phyloP scores from a whole-genome alignment of 2,329 filamentous ascomycete species.

The Neofusicoccum umdonicola region DNA sequence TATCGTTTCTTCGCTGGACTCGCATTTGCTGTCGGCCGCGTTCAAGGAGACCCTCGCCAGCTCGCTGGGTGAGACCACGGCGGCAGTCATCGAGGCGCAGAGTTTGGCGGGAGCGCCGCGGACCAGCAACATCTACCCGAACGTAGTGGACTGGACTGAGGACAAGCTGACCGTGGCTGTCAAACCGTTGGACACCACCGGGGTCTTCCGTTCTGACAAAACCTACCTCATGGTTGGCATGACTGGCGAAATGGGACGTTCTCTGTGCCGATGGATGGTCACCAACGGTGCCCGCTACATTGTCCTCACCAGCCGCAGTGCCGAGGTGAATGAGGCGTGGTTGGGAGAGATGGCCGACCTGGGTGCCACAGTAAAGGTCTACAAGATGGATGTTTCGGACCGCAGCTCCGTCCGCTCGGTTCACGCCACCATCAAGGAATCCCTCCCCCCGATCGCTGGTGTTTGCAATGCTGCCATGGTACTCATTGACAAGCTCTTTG shows the following conservation, averaged over 20 bases:
- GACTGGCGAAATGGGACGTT: constrained; percentile 23
- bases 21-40: background rate
- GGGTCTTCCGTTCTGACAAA: constrained; percentile 17
- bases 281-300: constrained; percentile 24
- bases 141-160: background rate
- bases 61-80: background rate
- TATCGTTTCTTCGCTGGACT: background rate
- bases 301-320: constrained; percentile 40
- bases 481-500: constrained; percentile 21
- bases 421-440: constrained; percentile 2
- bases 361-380: constrained; percentile 15
- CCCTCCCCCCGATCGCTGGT: constrained; percentile 21
- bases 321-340: constrained; percentile 32
- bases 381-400: constrained; percentile 18
- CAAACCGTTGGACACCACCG: background rate
- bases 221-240: constrained; percentile 26
- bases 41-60: background rate
- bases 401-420: background rate
- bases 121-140: background rate
- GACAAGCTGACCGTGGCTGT: background rate
- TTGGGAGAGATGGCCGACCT: constrained; percentile 22
- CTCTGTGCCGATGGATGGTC: constrained; percentile 26
- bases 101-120: background rate
- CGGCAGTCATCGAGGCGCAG: background rate
- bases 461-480: constrained; percentile 26